Evolutionary conservation across 148 eudicot genomes (phyloP).

Genomic region (Heliosperma pusillum): DNA sequence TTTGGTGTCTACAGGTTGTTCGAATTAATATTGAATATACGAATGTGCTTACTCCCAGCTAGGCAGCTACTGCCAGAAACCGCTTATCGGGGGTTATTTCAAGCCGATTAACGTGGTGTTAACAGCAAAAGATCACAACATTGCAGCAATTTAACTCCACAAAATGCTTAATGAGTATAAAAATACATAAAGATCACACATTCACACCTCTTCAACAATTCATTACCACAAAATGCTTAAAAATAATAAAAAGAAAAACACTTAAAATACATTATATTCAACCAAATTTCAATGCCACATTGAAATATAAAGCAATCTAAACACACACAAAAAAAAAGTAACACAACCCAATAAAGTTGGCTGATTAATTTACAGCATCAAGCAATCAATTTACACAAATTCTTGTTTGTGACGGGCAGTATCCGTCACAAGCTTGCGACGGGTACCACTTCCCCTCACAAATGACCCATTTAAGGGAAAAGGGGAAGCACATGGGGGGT

Average conservation of each 20-base stretch:
- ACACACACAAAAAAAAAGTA: background rate
- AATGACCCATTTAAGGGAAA: too few relatives aligned
- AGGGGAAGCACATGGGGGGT: too few relatives aligned
- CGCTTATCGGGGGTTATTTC: slow-evolving; percentile 94
- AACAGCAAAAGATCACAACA: slow-evolving; percentile 8
- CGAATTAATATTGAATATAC: slow-evolving; percentile 60
- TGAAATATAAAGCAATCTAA: too few relatives aligned
- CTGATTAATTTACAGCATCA: background rate
- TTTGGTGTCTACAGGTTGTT: too few relatives aligned
- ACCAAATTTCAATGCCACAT: too few relatives aligned
- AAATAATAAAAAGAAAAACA: too few relatives aligned
- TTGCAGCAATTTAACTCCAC: background rate
- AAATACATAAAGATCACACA: background rate
- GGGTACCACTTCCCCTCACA: too few relatives aligned
- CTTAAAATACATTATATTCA: too few relatives aligned
- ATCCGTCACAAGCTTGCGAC: too few relatives aligned
- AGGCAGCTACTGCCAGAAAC: slow-evolving; percentile 83
- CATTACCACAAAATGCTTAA: background rate
- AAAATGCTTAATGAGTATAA: too few relatives aligned
- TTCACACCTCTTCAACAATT: background rate
- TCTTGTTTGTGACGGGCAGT: too few relatives aligned
- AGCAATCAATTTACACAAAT: too few relatives aligned
- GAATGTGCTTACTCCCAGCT: slow-evolving; percentile 95
- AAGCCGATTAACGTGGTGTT: slow-evolving; percentile 90
- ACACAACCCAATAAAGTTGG: background rate